Evolutionary conservation across 345 rosid genomes (phyloP).

Genomic region (Camelina neglecta): DNA sequence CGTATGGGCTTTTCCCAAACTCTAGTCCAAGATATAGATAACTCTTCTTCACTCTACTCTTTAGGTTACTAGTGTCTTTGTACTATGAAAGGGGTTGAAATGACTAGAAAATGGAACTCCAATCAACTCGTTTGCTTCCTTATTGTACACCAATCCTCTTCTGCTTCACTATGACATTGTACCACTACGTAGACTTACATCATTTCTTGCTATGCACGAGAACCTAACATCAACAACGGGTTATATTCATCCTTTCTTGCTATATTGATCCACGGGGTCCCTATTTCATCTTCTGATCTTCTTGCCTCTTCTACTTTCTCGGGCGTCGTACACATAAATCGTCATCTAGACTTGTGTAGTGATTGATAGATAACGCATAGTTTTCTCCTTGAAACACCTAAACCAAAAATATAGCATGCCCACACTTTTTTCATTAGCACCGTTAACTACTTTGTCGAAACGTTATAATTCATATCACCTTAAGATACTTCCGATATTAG

Average conservation of each 20-base stretch:
- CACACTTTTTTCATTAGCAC: background rate
- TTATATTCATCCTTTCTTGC: background rate
- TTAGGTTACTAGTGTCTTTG: constrained; percentile 19
- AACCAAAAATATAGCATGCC: background rate
- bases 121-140: background rate
- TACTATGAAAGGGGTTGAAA: background rate
- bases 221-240: background rate
- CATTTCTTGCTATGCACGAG: constrained; percentile 10
- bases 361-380: constrained; percentile 4
- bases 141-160: constrained; percentile 15
- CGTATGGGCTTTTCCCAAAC: constrained; percentile 57
- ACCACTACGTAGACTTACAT: background rate
- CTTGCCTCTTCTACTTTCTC: background rate
- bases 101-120: constrained; percentile 14
- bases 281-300: background rate
- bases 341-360: background rate
- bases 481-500: background rate
- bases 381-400: constrained; percentile 2
- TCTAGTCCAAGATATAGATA: constrained; percentile 75
- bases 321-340: constrained; percentile 9
- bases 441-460: background rate
- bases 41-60: constrained; percentile 28
- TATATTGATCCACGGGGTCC: background rate
- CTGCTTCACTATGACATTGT: background rate
- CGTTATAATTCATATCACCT: background rate